Evolutionary conservation across 1,284 basidiomycete genomes (phyloP).

Genomic region (Volvariella surrecta): DNA sequence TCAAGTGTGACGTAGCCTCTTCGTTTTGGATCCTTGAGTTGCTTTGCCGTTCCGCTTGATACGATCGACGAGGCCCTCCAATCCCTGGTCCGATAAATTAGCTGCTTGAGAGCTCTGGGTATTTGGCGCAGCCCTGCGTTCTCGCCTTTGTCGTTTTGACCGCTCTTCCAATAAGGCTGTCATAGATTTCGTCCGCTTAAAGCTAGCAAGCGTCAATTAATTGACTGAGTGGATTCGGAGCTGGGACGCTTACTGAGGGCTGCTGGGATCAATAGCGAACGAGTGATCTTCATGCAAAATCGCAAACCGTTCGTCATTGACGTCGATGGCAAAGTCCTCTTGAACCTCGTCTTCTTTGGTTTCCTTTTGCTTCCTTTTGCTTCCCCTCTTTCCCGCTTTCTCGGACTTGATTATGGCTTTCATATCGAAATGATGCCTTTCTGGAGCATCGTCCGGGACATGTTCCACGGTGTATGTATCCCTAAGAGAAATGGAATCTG

Average conservation of each 20-base stretch:
- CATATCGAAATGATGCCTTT: conserved; percentile 84
- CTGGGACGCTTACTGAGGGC: conserved; percentile 70
- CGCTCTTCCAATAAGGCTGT: conserved; percentile 69
- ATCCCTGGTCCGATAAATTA: conserved; percentile 30
- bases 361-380: conserved; percentile 30
- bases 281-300: conserved; percentile 84
- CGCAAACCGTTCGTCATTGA: conserved; percentile 85
- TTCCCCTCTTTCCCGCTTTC: conserved; percentile 53
- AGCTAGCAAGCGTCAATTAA: conserved; percentile 37
- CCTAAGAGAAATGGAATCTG: background rate
- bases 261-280: conserved; percentile 94
- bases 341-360: conserved; percentile 47
- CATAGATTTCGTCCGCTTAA: conserved; percentile 89
- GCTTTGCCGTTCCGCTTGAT: conserved; percentile 71
- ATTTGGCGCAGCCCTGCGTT: conserved; percentile 17
- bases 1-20: too few relatives aligned
- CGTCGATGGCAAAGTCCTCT: conserved; percentile 78
- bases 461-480: background rate
- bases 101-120: too few relatives aligned
- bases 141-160: conserved; percentile 45
- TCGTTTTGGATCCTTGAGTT: conserved; percentile 2
- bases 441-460: conserved; percentile 21
- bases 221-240: conserved; percentile 2
- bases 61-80: conserved; percentile 71
- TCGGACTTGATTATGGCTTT: conserved; percentile 86